Evolutionary conservation across 768 basidiomycete species (phyloP).

Genomic region (Lentinula raphanica): DNA sequence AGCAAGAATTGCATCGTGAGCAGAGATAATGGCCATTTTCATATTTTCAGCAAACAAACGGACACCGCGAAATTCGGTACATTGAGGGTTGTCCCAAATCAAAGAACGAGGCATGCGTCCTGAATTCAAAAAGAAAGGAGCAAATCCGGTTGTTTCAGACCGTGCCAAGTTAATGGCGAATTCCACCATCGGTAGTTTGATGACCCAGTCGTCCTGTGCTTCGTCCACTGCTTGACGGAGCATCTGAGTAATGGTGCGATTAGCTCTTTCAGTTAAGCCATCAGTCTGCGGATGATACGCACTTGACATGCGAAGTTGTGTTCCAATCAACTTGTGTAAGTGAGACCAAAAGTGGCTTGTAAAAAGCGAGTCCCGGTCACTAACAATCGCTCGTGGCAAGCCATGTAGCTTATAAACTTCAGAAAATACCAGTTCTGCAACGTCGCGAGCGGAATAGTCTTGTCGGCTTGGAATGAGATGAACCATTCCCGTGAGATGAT

Average conservation of each 20-base stretch:
- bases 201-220: constrained; percentile 16
- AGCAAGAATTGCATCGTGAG: no score
- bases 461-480: constrained; percentile 18
- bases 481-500: constrained; percentile 18
- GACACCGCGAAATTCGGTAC: no score
- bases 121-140: not conserved
- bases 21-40: no score
- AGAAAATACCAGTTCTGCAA: constrained; percentile 25
- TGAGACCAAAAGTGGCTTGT: constrained; percentile 20
- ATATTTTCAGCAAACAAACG: no score
- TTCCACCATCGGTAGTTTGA: constrained; percentile 12
- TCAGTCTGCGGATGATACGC: constrained; percentile 8
- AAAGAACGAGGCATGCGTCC: constrained; percentile 13
- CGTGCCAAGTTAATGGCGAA: not conserved
- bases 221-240: constrained; percentile 14
- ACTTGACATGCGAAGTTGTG: constrained; percentile 11
- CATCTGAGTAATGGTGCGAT: constrained; percentile 19
- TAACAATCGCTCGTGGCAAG: constrained; percentile 16
- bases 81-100: not conserved
- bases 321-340: constrained; percentile 10
- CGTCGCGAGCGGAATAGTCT: constrained; percentile 20
- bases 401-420: constrained; percentile 26
- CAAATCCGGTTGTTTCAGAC: constrained; percentile 16
- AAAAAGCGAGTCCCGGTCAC: constrained; percentile 24
- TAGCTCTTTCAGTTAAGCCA: constrained; percentile 12